Evolutionary conservation across 2,329 filamentous ascomycete species (phyloP), one percentile per base, ranked within the genome.

Genomic region (Aphanoascus verrucosus): DNA sequence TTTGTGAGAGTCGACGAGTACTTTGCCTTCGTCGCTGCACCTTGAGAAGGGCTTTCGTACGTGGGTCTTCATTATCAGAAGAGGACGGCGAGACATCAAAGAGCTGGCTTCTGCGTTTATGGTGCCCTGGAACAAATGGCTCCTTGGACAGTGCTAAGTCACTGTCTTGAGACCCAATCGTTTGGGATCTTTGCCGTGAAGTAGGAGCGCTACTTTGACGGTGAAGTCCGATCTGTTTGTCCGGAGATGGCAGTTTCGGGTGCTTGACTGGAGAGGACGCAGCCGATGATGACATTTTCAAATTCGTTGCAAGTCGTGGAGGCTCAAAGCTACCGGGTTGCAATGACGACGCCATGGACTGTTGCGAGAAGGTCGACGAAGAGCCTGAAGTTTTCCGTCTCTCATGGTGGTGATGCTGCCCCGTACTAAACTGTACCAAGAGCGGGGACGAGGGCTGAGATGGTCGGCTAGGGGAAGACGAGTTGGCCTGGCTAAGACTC

Each of bases 21-120:
- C 90, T 96, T 67, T 97, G 91, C n/a, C 93, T 83, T 8, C 91
- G 84, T 35, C 91, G 80, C 65, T 98, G 93, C 3, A 98, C 91
- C 49, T 94, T 87, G 42, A 98, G 78, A 9, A 97, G 76, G 47
- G 86, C 89, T 66, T 90, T 95, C 6, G 90, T 86, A 63, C 94
- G 88, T 43, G 91, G 86, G 48, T 94, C 89, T 70, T 98, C 93
- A 56, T 94, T 98, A 65, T 98, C 93, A 0, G 93, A 98, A 0
- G 91, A 97, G 0, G 93, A 97, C 2, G 93, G 93, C 1, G 93
- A 98, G 71, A 96, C 86, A 66, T 97, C 91, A 62, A 97, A 88
- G 1, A 96, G 85, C 63, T 96, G 93, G 65, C 91, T 97, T 61
- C 89, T 82, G 38, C 93, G 84, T 67, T 96, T 96, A 62, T 90